These are phyloP conservation scores for Amanita molliuscula DNA, from an alignment of 768 basidiomycete genomes.

Conservation along the genomic window DNA sequence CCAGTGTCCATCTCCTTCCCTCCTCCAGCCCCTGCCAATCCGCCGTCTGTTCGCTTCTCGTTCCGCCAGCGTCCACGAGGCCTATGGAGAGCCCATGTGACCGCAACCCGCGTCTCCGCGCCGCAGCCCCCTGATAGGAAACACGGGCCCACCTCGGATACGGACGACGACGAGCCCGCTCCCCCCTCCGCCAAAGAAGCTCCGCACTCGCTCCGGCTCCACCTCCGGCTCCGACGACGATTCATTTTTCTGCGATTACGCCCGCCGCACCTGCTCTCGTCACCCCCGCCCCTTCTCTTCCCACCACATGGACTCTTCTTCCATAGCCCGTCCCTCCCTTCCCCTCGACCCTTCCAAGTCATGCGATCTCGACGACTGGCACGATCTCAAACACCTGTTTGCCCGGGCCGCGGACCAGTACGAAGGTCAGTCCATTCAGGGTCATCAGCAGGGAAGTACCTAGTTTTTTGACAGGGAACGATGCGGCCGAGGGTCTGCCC, in stretches of 20 bases:
- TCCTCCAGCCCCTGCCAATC: background rate
- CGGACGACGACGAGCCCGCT: constrained; percentile 16
- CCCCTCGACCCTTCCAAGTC: constrained; percentile 11
- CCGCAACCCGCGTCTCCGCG: constrained; percentile 16
- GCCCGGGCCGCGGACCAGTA: constrained; percentile 44
- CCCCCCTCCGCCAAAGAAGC: constrained; percentile 9
- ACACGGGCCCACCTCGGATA: constrained; percentile 4
- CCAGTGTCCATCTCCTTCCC: constrained; percentile 14
- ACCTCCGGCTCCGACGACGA: constrained; percentile 10
- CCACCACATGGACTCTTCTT: constrained; percentile 24
- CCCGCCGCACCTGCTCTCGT: background rate
- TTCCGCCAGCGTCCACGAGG: constrained; percentile 26
- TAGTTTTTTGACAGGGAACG: constrained; percentile 24
- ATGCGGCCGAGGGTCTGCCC: constrained; percentile 37
- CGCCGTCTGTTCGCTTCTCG: constrained; percentile 5
- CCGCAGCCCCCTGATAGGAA: constrained; percentile 10
- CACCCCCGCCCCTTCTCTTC: background rate
- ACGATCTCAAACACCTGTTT: constrained; percentile 56
- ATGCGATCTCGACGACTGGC: constrained; percentile 47
- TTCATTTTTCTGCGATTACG: background rate
- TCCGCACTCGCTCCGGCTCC: constrained; percentile 5
- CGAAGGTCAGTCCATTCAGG: constrained; percentile 33
- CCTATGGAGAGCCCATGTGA: constrained; percentile 35
- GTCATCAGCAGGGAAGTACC: background rate
- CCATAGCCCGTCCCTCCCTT: constrained; percentile 19